Base-by-base conservation (phyloP, 176 grass and related monocot species). In the Aegilops longissima region DNA sequence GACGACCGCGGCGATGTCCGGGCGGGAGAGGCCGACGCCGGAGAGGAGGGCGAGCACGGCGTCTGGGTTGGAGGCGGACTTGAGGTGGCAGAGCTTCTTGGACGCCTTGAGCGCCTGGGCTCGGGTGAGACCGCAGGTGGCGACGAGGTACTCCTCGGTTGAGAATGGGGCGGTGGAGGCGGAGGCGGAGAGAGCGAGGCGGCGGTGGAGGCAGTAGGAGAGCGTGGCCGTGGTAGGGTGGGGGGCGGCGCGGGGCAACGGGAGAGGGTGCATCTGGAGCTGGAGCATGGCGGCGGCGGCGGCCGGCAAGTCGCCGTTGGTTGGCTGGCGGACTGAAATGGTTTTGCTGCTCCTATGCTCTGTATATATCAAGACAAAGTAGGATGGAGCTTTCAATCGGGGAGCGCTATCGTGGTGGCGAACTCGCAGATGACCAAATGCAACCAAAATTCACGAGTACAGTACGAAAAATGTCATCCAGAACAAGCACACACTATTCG, bases 51-150 rank as follows among this genome's bases (percentile, higher is more conserved):
- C 27, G 47, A 77, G 74, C 74, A 77, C 74, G 17, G 74, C 74
- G 47, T 77, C 47, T 2, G 74, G 74, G 74, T 77, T 77, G 74
- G 74, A 77, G 74, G 74, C 49, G 27, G 74, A 77, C 74, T 77
- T 77, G 74, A 77, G 74, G 49, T 34, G 17, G 47, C 27, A 18
- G 74, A 77, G 74, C 27, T 77, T 77, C 74, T 77, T 77, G 74
- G 47, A 56, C 74, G 74, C 74, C 74, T 77, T 77, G 74, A 77
- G 47, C 47, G 74, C 74, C 47, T 77, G 74, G 14, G 74, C 74
- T 33, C 47, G 47, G 74, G 9, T 77, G 47, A 77, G 74, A 29
- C 74, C 74, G 74, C 74, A 77, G 47, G 74, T 77, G 74, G 29
- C 27, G 4, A 56, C 5, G 16, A 77, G 74, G 47, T 77, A 77